phyloP scores from a whole-genome alignment of 257 asterid genomes.

The Striga asiatica region DNA sequence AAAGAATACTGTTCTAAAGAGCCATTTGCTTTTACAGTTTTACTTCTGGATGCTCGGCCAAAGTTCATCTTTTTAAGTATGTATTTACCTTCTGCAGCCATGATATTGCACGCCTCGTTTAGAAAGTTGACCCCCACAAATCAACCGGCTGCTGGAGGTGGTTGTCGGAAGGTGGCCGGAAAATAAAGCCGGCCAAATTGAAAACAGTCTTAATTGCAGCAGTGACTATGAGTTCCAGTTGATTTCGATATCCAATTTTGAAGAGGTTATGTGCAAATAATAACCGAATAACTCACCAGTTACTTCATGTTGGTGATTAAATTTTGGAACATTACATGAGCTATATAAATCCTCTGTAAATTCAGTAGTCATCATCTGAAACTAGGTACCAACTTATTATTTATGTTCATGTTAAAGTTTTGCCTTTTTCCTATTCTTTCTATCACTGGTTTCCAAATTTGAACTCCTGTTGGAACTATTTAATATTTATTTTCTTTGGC shows the following conservation, averaged over 20 bases:
- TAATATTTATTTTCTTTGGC: too few relatives aligned
- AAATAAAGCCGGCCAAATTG: conserved; percentile 10
- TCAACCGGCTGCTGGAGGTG: conserved; percentile 34
- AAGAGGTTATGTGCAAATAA: neutral
- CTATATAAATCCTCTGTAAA: neutral
- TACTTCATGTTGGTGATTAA: neutral
- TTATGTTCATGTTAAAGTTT: neutral
- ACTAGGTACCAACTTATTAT: too few relatives aligned
- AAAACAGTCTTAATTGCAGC: neutral
- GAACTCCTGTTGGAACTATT: too few relatives aligned
- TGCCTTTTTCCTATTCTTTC: neutral
- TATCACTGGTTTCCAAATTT: too few relatives aligned
- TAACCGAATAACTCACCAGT: neutral
- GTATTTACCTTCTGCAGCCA: conserved; percentile 35
- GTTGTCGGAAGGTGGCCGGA: conserved; percentile 23
- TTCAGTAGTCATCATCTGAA: neutral
- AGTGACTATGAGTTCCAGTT: neutral
- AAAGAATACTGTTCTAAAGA: neutral
- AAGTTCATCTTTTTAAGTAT: neutral
- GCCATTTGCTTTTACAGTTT: neutral
- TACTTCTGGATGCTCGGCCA: neutral
- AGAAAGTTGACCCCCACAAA: conserved; percentile 69
- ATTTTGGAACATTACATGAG: neutral
- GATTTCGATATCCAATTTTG: neutral
- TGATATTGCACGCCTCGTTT: conserved; percentile 74